phyloP scores from a whole-genome alignment of 2,329 filamentous ascomycete genomes.

The Claviceps citrina region DNA sequence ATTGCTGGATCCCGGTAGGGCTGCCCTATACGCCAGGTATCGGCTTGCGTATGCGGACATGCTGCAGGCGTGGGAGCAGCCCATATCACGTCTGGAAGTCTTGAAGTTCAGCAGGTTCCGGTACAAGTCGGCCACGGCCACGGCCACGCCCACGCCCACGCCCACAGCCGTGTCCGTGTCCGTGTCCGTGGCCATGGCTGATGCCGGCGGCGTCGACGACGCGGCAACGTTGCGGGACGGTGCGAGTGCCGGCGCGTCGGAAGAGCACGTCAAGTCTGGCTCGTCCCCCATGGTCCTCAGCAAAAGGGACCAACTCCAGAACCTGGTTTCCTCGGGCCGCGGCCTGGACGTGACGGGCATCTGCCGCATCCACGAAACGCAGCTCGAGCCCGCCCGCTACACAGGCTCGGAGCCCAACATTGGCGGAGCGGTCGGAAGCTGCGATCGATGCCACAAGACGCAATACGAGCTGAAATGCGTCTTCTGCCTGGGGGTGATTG shows the following conservation, averaged over 20 bases:
- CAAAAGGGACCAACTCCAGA: constrained; percentile 37
- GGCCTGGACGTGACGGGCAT: constrained; percentile 49
- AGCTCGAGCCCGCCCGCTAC: constrained; percentile 42
- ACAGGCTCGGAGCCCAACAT: constrained; percentile 22
- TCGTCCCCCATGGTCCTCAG: constrained; percentile 40
- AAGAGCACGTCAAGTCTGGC: constrained; percentile 21
- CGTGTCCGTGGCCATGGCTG: too few species aligned
- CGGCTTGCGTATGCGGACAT: constrained; percentile 53
- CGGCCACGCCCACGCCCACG: too few species aligned
- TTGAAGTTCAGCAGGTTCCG: constrained; percentile 53
- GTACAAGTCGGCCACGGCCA: constrained; percentile 23
- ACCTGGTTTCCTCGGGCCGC: constrained; percentile 34
- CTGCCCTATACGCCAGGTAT: constrained; percentile 40
- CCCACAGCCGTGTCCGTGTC: too few species aligned
- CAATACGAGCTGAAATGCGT: constrained; percentile 46
- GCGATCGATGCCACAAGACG: constrained; percentile 35
- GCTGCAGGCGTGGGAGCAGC: constrained; percentile 50
- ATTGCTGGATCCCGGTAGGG: constrained; percentile 37
- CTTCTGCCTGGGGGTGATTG: constrained; percentile 45
- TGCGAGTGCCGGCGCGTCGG: constrained; percentile 19
- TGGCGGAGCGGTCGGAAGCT: constrained; percentile 33
- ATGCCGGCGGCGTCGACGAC: constrained; percentile 21
- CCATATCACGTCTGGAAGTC: constrained; percentile 47
- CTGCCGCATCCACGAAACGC: constrained; percentile 46
- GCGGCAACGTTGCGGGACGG: constrained; percentile 25